Evolutionary conservation across 495 filamentous ascomycete species (phyloP), one percentile per base, ranked within the genome.

Genomic region (Xylaria scruposa): DNA sequence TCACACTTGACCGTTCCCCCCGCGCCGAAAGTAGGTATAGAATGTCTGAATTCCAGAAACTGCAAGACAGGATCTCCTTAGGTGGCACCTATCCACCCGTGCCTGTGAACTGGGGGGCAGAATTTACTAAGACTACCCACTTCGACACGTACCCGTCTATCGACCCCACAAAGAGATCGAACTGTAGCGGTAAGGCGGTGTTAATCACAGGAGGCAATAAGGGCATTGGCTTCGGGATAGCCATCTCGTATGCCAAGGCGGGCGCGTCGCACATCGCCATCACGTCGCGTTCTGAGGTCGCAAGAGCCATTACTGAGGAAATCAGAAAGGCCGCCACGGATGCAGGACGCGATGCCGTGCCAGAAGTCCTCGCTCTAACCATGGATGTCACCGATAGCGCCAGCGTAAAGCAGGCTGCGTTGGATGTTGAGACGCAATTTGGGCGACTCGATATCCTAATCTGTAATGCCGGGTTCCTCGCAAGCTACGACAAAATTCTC

Each of bases 121-220:
- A 59, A 5, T 77, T 71, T 19, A 73, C 72, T 31, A 56, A 70
- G 38, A 76, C 63, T 64, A 9, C 60, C 12, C 81, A 78, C 56
- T 38, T 76, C 53, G 82, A 85, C 56, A 85, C 84, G 51, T 86
- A 87, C 74, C 80, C 81, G 9, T 76, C 70, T 36, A 86, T 86
- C 70, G 63, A 77, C 31, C 75, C 79, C 17, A 24, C 72, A 26
- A 56, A 47, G 40, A 77, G 75, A 29, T 72, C 74, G 6, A 66
- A 80, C n/a, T 80, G 80, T 21, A 33, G 42, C 0, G 80, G 80
- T 1, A 83, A 83, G 64, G 70, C 74, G 5, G 77, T 86, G 58
- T 70, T 88, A 42, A 80, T 86, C 58, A 85, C 82, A 1, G 85
- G 84, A 6, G 85, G 81, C 0, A 83, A 81, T 19, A 83, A 81